Percentiles rank a stretch among this genome's conserved stretches.
Evolutionary conservation across 306 rosid genomes (phyloP).

Genomic region (Castanea mollissima): DNA sequence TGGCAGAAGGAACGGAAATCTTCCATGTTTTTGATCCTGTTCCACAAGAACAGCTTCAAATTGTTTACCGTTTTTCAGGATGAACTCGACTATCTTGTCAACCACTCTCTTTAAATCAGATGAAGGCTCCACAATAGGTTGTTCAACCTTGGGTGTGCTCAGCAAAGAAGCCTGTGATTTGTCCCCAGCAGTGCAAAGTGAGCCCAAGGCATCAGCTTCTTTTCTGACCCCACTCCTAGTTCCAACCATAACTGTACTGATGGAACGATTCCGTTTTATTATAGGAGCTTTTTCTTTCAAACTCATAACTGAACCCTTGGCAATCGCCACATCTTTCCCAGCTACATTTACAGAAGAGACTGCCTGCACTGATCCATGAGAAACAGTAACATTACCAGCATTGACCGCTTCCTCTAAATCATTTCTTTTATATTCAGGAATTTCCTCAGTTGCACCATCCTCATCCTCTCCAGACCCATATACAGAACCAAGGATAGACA

Average conservation of each 20-base stretch:
- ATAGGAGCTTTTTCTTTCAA: constrained; percentile 58
- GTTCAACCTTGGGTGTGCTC: constrained; percentile 42
- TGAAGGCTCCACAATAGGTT: constrained; percentile 74
- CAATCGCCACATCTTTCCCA: constrained; percentile 41
- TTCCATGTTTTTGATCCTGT: constrained; percentile 76
- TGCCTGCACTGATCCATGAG: constrained; percentile 34
- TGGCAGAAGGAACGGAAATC: constrained; percentile 80
- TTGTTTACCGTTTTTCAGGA: constrained; percentile 68
- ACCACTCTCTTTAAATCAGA: constrained; percentile 63
- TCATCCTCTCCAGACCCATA: constrained; percentile 87
- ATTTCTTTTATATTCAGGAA: constrained; percentile 20
- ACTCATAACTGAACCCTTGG: constrained; percentile 33
- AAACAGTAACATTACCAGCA: constrained; percentile 29
- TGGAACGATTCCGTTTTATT: constrained; percentile 56
- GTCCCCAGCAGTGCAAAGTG: constrained; percentile 22
- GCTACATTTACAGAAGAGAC: constrained; percentile 35
- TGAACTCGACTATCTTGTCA: constrained; percentile 85
- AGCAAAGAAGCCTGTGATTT: constrained; percentile 38
- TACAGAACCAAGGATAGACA: constrained; percentile 83
- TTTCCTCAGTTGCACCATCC: constrained; percentile 49
- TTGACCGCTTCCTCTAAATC: constrained; percentile 30
- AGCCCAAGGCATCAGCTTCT: constrained; percentile 31
- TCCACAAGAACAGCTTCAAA: constrained; percentile 72
- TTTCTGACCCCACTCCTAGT: constrained; percentile 36
- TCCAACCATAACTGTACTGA: constrained; percentile 44